Evolutionary conservation across 2,329 filamentous ascomycete genomes (phyloP).

Genomic region (Penicillium capsulatum): DNA sequence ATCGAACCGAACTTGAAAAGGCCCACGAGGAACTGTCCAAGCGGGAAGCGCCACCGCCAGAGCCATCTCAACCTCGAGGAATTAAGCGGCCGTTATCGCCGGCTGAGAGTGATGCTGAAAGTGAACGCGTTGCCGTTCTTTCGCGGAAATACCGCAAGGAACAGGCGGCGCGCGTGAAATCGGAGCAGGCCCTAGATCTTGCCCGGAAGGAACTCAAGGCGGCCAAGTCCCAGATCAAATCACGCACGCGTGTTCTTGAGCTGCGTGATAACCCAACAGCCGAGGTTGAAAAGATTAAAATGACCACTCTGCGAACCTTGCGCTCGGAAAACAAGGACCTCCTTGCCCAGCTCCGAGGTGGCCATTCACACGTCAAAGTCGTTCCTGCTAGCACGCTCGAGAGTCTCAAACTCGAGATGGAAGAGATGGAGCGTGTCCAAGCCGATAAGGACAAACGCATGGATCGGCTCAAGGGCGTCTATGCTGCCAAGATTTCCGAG

Average conservation of each 20-base stretch:
- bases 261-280: conserved; percentile 90
- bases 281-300: conserved; percentile 77
- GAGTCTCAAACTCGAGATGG: conserved; percentile 69
- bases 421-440: conserved; percentile 65
- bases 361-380: conserved; percentile 50
- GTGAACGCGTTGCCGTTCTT: conserved; percentile 74
- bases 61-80: conserved; percentile 44
- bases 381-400: conserved; percentile 75
- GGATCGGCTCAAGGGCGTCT: conserved; percentile 84
- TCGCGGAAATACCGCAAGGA: conserved; percentile 82
- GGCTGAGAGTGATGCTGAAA: conserved; percentile 51
- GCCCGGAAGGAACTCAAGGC: conserved; percentile 73
- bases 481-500: conserved; percentile 83
- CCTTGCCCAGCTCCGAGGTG: conserved; percentile 62
- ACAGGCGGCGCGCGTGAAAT: conserved; percentile 68
- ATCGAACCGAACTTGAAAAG: conserved; percentile 72
- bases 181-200: conserved; percentile 66
- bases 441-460: conserved; percentile 73
- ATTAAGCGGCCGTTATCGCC: conserved; percentile 63
- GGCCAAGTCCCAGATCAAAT: conserved; percentile 66
- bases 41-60: conserved; percentile 50
- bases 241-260: conserved; percentile 76
- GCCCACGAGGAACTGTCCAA: conserved; percentile 71
- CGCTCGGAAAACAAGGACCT: conserved; percentile 81
- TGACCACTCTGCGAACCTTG: conserved; percentile 70